These are phyloP conservation scores for Crithidia fasciculata DNA, from an alignment of 208 protist genomes.

Conservation along the genomic window DNA sequence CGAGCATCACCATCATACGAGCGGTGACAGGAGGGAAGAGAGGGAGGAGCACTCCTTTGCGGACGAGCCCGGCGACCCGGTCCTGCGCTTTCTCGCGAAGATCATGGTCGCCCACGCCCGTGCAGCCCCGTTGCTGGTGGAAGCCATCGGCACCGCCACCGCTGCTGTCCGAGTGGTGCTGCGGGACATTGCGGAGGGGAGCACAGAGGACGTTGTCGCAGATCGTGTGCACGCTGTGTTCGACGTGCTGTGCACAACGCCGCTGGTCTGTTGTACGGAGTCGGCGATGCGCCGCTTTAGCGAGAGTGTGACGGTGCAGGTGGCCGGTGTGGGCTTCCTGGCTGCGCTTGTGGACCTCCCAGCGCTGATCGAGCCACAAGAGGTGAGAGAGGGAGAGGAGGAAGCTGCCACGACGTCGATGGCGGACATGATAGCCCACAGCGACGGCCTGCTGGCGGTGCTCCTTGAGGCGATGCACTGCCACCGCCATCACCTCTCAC, in stretches of 20 bases:
- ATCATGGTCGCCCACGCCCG: conserved; percentile 31
- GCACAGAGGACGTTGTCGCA: background rate
- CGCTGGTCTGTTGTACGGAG: conserved; percentile 45
- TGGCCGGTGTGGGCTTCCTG: conserved; percentile 44
- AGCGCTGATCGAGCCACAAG: background rate
- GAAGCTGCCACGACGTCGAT: conserved; percentile 15
- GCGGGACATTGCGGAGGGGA: background rate
- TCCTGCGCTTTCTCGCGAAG: conserved; percentile 16
- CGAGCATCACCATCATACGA: background rate
- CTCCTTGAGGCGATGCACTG: conserved; percentile 32
- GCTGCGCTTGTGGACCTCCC: conserved; percentile 45
- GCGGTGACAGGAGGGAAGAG: background rate
- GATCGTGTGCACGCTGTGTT: conserved; percentile 16
- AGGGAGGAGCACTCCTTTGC: background rate
- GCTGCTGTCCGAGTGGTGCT: conserved; percentile 19
- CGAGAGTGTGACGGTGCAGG: conserved; percentile 36
- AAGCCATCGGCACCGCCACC: conserved; percentile 18
- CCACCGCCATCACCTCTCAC: conserved; percentile 35
- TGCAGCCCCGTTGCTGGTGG: conserved; percentile 18
- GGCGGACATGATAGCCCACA: conserved; percentile 52
- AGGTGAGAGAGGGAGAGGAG: background rate
- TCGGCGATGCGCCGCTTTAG: conserved; percentile 42
- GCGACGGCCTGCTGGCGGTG: conserved; percentile 54
- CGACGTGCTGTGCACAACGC: conserved; percentile 34
- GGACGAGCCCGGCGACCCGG: conserved; percentile 7